Conservation (phyloP, 1,284 basidiomycete species). For the Cyathus pygmaeus region DNA sequence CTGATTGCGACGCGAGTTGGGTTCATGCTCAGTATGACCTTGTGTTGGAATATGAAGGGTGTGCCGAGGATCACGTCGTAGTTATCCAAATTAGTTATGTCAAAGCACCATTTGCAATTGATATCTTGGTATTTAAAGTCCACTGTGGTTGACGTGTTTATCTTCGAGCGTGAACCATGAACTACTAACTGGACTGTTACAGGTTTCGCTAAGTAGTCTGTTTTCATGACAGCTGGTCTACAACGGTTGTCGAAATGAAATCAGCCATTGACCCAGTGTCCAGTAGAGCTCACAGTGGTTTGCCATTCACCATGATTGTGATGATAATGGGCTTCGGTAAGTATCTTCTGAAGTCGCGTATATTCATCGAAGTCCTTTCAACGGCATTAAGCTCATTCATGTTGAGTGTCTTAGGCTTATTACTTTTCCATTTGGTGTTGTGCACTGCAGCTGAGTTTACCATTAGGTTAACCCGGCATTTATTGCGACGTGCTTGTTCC, state of each 20-base stretch:
- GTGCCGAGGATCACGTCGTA: conserved; percentile 7
- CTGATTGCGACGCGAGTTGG: conserved; percentile 27
- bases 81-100: conserved; percentile 6
- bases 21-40: conserved; percentile 25
- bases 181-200: conserved; percentile 5
- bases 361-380: background rate
- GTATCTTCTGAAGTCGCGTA: background rate
- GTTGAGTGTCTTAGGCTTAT: background rate
- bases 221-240: conserved; percentile 9
- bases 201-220: conserved; percentile 1
- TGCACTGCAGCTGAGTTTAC: background rate
- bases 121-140: conserved; percentile 4
- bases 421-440: background rate
- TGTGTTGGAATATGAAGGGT: conserved; percentile 35
- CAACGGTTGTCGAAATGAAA: conserved; percentile 8
- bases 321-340: conserved; percentile 10
- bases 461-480: background rate
- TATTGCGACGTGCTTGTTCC: background rate
- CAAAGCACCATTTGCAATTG: background rate
- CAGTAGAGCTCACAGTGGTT: conserved; percentile 1
- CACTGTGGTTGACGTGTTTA: background rate
- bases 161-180: conserved; percentile 2
- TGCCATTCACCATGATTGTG: conserved; percentile 2
- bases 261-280: conserved; percentile 1
- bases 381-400: background rate